Conservation (phyloP, 306 rosid species). For the Cucumis sativus region DNA sequence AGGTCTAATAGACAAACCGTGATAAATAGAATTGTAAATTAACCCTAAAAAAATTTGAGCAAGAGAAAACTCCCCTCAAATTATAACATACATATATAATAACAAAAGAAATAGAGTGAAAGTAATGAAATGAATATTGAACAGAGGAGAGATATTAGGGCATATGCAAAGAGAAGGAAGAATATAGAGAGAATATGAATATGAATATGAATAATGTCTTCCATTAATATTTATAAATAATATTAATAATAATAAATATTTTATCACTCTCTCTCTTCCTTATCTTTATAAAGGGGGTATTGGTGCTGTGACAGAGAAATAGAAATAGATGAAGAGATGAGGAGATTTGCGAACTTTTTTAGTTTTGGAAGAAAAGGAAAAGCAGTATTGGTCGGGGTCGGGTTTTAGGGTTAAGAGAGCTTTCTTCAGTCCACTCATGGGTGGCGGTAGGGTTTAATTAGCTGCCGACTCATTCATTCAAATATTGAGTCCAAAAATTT, state of each 20-base stretch:
- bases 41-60: too few species aligned
- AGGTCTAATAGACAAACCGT: too few species aligned
- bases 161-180: neutral
- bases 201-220: neutral
- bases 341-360: too few species aligned
- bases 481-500: neutral
- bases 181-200: neutral
- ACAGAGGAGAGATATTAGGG: neutral
- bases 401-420: conserved; percentile 1
- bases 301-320: too few species aligned
- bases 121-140: neutral
- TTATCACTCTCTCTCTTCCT: neutral
- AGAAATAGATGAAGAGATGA: too few species aligned
- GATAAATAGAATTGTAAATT: too few species aligned
- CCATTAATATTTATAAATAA: neutral
- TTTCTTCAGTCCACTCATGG: conserved; percentile 13
- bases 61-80: too few species aligned
- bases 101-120: neutral
- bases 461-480: conserved; percentile 13
- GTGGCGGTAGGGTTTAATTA: conserved; percentile 11
- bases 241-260: too few species aligned
- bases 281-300: conserved; percentile 1
- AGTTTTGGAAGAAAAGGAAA: too few species aligned
- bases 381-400: too few species aligned
- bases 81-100: too few species aligned